Evolutionary conservation across 148 eudicot genomes (phyloP).

Genomic region (Oxyria digyna): DNA sequence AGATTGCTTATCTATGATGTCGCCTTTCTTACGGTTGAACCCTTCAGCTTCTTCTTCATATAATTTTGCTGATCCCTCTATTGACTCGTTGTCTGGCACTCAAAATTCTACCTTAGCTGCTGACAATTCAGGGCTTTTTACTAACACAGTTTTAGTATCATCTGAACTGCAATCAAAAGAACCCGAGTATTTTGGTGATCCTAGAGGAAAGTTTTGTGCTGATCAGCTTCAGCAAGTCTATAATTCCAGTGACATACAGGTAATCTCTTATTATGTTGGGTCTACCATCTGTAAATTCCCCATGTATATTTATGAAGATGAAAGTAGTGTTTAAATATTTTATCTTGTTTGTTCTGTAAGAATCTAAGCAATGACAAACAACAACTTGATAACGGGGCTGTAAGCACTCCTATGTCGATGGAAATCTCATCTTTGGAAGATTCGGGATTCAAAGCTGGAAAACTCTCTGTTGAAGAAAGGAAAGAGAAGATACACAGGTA

Average conservation of each 20-base stretch:
- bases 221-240: conserved; percentile 30
- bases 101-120: conserved; percentile 18
- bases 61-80: conserved; percentile 34
- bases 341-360: neutral
- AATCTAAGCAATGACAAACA: conserved; percentile 50
- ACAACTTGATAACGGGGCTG: conserved; percentile 37
- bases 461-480: conserved; percentile 73
- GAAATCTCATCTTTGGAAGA: conserved; percentile 73
- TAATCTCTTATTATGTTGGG: conserved; percentile 7
- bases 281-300: neutral
- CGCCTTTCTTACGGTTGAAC: conserved; percentile 34
- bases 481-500: conserved; percentile 49
- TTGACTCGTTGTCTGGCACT: conserved; percentile 19
- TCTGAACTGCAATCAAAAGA: conserved; percentile 43
- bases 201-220: conserved; percentile 37
- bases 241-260: conserved; percentile 46
- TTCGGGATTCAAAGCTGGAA: conserved; percentile 52
- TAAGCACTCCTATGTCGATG: conserved; percentile 42
- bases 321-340: too few relatives aligned
- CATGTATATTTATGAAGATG: neutral
- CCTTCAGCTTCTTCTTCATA: conserved; percentile 12
- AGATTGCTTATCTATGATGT: conserved; percentile 41
- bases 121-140: conserved; percentile 34
- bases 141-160: conserved; percentile 23
- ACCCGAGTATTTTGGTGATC: conserved; percentile 56